These are phyloP conservation scores for Daldinia decipiens DNA, from an alignment of 495 filamentous ascomycete genomes.

Conservation along the genomic window DNA sequence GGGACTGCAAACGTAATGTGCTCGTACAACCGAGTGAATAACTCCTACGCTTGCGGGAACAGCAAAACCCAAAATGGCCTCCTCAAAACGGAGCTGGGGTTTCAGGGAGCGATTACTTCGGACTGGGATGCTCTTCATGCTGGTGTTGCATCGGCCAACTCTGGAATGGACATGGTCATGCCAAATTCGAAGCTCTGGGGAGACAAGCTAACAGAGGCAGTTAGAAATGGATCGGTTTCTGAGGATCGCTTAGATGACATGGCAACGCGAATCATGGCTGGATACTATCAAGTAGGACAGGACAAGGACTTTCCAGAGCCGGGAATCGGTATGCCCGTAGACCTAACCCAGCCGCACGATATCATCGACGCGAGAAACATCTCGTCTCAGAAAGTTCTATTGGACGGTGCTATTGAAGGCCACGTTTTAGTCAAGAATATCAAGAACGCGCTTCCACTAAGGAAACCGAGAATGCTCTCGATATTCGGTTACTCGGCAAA, in stretches of 20 bases:
- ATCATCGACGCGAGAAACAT: slow-evolving; percentile 51
- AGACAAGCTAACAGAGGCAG: slow-evolving; percentile 39
- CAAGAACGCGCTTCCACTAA: slow-evolving; percentile 58
- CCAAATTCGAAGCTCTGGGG: slow-evolving; percentile 58
- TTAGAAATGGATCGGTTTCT: slow-evolving; percentile 55
- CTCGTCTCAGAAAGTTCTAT: slow-evolving; percentile 44
- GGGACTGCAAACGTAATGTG: slow-evolving; percentile 72
- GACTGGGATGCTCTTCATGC: slow-evolving; percentile 66
- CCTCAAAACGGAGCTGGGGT: slow-evolving; percentile 71
- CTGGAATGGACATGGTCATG: slow-evolving; percentile 65
- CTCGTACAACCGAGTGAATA: slow-evolving; percentile 74
- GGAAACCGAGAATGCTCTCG: slow-evolving; percentile 48
- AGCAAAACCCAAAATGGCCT: slow-evolving; percentile 68
- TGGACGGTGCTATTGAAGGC: slow-evolving; percentile 52
- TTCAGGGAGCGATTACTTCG: slow-evolving; percentile 65
- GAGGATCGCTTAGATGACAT: slow-evolving; percentile 56
- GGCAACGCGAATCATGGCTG: slow-evolving; percentile 56
- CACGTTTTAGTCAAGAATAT: slow-evolving; percentile 66
- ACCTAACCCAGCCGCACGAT: slow-evolving; percentile 63
- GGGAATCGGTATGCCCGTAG: slow-evolving; percentile 51
- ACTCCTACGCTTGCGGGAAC: slow-evolving; percentile 71
- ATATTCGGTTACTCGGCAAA: slow-evolving; percentile 52
- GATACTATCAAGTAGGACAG: slow-evolving; percentile 58
- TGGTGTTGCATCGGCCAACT: slow-evolving; percentile 56
- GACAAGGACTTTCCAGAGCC: slow-evolving; percentile 52